A percentile compares a stretch with the other conserved stretches of the same genome.
These are phyloP conservation scores for Antrodiella citrinella DNA, from an alignment of 768 basidiomycete genomes.

Conservation along the genomic window DNA sequence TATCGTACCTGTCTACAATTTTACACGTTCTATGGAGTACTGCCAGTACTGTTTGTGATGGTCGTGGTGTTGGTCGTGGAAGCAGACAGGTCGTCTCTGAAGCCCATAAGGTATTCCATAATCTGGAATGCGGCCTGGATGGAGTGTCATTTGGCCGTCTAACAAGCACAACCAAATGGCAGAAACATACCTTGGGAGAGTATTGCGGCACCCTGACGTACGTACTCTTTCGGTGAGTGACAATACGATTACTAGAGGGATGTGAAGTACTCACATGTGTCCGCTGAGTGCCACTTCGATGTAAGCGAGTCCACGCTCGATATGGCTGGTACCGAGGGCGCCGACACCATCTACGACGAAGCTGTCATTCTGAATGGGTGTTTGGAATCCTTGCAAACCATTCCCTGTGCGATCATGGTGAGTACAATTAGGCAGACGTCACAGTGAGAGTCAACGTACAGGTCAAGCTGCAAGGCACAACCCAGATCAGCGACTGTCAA, in stretches of 20 bases:
- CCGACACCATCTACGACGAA: constrained; percentile 69
- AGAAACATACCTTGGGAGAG: constrained; percentile 44
- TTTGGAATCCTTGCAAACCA: constrained; percentile 67
- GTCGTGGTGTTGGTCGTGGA: not conserved
- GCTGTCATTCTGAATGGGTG: constrained; percentile 53
- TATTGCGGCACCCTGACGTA: constrained; percentile 53
- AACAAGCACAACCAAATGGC: not conserved
- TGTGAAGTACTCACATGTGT: constrained; percentile 46
- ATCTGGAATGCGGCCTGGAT: constrained; percentile 57
- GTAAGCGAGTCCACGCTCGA: constrained; percentile 62
- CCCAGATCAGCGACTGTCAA: too few species aligned
- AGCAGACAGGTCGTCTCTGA: constrained; percentile 36
- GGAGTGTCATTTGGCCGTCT: not conserved
- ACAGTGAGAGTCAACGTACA: constrained; percentile 25
- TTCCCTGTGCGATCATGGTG: constrained; percentile 46
- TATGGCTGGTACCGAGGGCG: constrained; percentile 54
- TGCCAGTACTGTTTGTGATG: not conserved
- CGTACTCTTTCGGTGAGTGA: not conserved
- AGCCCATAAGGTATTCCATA: constrained; percentile 63
- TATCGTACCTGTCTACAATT: not conserved
- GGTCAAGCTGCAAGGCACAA: constrained; percentile 26
- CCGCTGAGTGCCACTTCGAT: constrained; percentile 61
- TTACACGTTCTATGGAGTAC: not conserved
- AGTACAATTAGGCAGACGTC: not conserved
- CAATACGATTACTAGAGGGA: not conserved